A percentile compares a stretch with the other conserved stretches of the same genome.
phyloP scores from a whole-genome alignment of 2,329 filamentous ascomycete genomes.

The Aspergillus aculeatinus region DNA sequence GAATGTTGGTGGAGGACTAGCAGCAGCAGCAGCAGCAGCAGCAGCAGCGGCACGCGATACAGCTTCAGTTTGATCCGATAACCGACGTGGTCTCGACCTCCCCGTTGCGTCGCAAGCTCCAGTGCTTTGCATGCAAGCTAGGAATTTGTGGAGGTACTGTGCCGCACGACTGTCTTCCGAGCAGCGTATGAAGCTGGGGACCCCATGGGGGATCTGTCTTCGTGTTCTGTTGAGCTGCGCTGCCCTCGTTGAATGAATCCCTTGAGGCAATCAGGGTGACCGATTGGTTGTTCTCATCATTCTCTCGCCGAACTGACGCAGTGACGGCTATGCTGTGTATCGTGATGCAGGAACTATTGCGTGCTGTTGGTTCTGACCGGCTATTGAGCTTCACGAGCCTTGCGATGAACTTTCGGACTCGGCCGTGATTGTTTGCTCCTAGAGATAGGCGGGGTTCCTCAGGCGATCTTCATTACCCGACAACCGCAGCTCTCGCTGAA shows the following conservation, averaged over 20 bases:
- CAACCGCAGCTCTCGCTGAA: not conserved
- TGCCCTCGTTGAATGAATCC: not conserved
- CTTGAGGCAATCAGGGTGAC: not conserved
- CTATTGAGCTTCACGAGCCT: not conserved
- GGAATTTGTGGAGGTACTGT: conserved; percentile 2
- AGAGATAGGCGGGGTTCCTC: not conserved
- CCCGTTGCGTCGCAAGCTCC: conserved; percentile 3
- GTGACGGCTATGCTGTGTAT: conserved; percentile 7
- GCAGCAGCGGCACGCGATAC: not conserved
- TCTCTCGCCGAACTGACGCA: not conserved
- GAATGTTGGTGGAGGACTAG: not conserved
- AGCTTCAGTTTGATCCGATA: not conserved
- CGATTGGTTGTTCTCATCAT: not conserved
- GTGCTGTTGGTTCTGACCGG: not conserved
- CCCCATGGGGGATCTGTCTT: conserved; percentile 6
- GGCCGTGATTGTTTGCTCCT: not conserved
- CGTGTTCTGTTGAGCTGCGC: not conserved
- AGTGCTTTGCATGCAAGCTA: not conserved
- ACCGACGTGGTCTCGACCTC: conserved; percentile 1
- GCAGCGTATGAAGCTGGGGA: conserved; percentile 1
- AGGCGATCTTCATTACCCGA: not conserved
- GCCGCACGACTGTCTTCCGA: not conserved
- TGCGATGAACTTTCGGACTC: not conserved
- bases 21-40: not conserved
- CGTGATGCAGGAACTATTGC: conserved; percentile 4